These are phyloP conservation scores for Chlamydomonas sp. DNA, from an alignment of 139 green algal species.

Conservation along the genomic window DNA sequence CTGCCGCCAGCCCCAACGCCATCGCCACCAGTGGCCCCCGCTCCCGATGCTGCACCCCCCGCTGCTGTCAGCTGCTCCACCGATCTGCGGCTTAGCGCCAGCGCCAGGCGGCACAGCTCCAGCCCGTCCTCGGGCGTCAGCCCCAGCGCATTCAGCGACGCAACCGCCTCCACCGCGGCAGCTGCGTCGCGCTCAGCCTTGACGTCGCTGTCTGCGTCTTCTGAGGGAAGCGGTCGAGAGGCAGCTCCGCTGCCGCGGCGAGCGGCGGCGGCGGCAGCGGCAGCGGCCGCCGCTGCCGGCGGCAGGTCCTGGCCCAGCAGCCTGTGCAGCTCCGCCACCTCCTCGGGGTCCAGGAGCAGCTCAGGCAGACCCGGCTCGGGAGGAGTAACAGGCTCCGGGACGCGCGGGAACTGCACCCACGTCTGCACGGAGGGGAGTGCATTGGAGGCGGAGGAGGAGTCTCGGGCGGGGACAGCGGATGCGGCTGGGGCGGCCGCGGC, in stretches of 20 bases:
- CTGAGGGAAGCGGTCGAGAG: no score
- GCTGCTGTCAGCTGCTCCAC: not conserved
- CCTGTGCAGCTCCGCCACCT: conserved; percentile 40
- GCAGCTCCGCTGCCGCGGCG: not conserved
- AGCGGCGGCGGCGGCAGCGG: not conserved
- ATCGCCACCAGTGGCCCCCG: not conserved
- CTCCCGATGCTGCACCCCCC: not conserved
- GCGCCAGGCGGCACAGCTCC: conserved; percentile 16
- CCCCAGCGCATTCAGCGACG: conserved; percentile 18
- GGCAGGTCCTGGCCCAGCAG: conserved; percentile 29
- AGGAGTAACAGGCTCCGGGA: conserved; percentile 13
- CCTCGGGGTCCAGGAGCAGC: conserved; percentile 36
- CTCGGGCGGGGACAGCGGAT: no score
- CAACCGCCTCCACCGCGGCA: conserved; percentile 19
- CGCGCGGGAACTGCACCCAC: conserved; percentile 15
- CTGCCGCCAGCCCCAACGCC: not conserved
- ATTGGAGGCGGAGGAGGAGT: no score
- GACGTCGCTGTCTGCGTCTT: not conserved
- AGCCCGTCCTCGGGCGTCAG: conserved; percentile 11
- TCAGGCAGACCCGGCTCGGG: not conserved
- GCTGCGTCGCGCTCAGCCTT: not conserved
- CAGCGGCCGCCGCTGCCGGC: not conserved
- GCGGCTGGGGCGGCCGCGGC: not conserved
- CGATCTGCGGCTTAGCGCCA: conserved; percentile 13
- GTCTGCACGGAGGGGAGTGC: no score